These are phyloP conservation scores for Hypoxylon intermedium DNA, from an alignment of 495 filamentous ascomycete species.

Conservation along the genomic window DNA sequence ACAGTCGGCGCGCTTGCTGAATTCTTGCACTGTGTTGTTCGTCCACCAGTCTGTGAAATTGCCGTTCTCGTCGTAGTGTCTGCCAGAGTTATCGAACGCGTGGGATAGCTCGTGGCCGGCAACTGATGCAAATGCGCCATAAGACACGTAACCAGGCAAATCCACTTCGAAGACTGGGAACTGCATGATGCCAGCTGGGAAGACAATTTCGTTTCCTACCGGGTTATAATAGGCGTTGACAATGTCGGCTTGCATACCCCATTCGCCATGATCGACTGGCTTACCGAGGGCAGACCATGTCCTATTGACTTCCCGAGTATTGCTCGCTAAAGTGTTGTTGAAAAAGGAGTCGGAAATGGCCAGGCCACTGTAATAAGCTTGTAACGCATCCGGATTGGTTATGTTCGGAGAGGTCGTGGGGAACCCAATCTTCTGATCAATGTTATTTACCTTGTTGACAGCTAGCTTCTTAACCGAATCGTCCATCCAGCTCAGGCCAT, in stretches of 20 bases:
- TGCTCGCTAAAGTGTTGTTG: slow-evolving; percentile 63
- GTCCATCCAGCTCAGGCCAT: slow-evolving; percentile 71
- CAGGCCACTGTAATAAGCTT: slow-evolving; percentile 64
- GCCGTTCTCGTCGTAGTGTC: slow-evolving; percentile 71
- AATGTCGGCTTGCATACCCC: slow-evolving; percentile 67
- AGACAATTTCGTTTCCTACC: slow-evolving; percentile 52
- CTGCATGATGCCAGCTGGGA: slow-evolving; percentile 78
- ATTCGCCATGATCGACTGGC: slow-evolving; percentile 67
- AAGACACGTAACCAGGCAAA: slow-evolving; percentile 70
- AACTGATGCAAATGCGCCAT: slow-evolving; percentile 74
- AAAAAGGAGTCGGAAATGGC: slow-evolving; percentile 65
- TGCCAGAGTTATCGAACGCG: slow-evolving; percentile 74
- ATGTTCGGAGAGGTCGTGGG: slow-evolving; percentile 71
- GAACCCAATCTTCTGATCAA: slow-evolving; percentile 77
- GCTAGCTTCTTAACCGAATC: slow-evolving; percentile 66
- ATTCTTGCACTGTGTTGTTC: slow-evolving; percentile 66
- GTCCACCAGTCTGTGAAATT: slow-evolving; percentile 77
- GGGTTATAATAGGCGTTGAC: slow-evolving; percentile 41
- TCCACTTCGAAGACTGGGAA: slow-evolving; percentile 68
- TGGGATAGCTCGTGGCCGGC: slow-evolving; percentile 78
- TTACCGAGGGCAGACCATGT: slow-evolving; percentile 67
- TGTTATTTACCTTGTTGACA: slow-evolving; percentile 72
- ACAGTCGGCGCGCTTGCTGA: slow-evolving; percentile 69
- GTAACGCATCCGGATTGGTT: slow-evolving; percentile 62
- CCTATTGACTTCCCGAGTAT: slow-evolving; percentile 52